A percentile compares a stretch with the other conserved stretches of the same genome.
These are phyloP conservation scores for Penicillium odoratum DNA, from an alignment of 495 filamentous ascomycete species.

Conservation along the genomic window DNA sequence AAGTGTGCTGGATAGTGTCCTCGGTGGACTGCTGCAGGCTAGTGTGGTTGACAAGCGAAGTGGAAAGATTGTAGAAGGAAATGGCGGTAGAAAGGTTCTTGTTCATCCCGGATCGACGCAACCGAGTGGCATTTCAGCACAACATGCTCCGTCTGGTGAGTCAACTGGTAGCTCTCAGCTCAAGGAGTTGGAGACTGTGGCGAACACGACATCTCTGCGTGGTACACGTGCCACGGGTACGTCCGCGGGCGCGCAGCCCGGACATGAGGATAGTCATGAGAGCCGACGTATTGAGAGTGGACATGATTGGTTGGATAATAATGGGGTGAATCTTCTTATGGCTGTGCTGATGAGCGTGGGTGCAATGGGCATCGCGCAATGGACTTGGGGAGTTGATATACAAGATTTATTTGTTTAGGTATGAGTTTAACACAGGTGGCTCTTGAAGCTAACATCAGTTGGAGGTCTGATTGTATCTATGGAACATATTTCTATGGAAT, in stretches of 20 bases:
- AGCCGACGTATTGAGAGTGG: constrained; percentile 74
- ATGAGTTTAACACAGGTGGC: background rate
- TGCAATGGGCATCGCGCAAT: constrained; percentile 64
- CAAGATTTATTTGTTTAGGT: constrained; percentile 7
- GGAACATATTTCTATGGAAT: background rate
- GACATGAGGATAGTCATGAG: constrained; percentile 48
- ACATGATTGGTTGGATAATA: constrained; percentile 82
- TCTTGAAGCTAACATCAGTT: background rate
- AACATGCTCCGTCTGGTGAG: constrained; percentile 1
- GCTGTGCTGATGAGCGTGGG: constrained; percentile 75
- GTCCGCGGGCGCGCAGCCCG: constrained; percentile 14
- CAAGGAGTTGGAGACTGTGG: constrained; percentile 31
- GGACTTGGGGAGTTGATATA: constrained; percentile 38
- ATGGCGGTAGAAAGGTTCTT: constrained; percentile 68
- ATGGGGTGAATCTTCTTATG: constrained; percentile 91
- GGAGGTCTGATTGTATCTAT: background rate
- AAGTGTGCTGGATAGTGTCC: constrained; percentile 79
- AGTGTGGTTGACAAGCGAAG: constrained; percentile 81
- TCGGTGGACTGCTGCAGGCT: constrained; percentile 83
- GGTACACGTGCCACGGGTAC: constrained; percentile 21
- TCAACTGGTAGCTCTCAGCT: constrained; percentile 15
- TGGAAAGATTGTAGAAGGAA: constrained; percentile 87
- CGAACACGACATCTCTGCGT: constrained; percentile 36
- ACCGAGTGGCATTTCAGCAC: constrained; percentile 5
- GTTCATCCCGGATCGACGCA: constrained; percentile 35